Evolutionary conservation across 495 filamentous ascomycete species (phyloP).

Genomic region (Penicillium waksmanii): DNA sequence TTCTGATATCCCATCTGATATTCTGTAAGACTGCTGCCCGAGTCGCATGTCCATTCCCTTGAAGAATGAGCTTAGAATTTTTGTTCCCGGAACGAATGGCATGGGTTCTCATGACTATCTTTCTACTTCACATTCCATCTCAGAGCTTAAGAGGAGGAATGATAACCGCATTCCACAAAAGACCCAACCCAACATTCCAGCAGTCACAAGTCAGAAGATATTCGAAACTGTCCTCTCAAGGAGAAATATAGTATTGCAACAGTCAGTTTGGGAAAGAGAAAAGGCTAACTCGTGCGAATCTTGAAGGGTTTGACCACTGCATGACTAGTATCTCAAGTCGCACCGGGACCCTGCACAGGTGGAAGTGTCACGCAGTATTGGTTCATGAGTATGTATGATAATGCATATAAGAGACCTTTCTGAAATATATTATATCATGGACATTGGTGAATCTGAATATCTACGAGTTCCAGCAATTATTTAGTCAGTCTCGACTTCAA

Average conservation of each 20-base stretch:
- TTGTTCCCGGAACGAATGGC: background rate
- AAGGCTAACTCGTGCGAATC: background rate
- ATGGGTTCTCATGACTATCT: constrained; percentile 6
- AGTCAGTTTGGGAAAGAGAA: background rate
- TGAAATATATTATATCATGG: too few relatives aligned
- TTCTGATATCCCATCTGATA: background rate
- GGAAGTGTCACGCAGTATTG: constrained; percentile 25
- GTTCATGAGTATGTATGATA: constrained; percentile 6
- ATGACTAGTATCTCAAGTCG: constrained; percentile 24
- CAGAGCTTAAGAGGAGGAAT: background rate
- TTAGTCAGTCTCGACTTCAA: background rate
- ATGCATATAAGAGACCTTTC: constrained; percentile 13
- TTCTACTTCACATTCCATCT: background rate
- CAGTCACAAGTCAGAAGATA: background rate
- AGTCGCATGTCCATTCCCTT: background rate
- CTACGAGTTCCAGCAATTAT: too few relatives aligned
- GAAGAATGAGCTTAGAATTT: background rate
- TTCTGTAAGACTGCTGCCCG: background rate
- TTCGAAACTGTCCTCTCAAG: background rate
- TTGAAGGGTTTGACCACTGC: constrained; percentile 14
- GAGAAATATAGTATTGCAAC: background rate
- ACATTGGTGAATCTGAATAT: too few relatives aligned
- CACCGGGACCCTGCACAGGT: constrained; percentile 25
- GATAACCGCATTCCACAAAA: background rate
- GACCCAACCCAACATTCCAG: background rate